Percentiles rank a stretch among this genome's conserved stretches.
phyloP scores from a whole-genome alignment of 768 basidiomycete genomes.

The Phanerochaete carnosa region DNA sequence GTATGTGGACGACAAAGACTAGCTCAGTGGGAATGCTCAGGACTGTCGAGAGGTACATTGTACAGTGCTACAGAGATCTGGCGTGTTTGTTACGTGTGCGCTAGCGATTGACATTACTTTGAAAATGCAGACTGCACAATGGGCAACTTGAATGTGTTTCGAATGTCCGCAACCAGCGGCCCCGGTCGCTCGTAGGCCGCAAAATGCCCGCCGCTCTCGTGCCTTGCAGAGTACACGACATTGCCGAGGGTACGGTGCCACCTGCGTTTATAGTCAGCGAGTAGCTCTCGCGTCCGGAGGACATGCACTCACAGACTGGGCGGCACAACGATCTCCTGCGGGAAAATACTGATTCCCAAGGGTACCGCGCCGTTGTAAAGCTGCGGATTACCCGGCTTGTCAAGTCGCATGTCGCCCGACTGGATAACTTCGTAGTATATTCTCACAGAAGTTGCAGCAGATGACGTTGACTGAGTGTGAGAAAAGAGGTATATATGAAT shows the following conservation, averaged over 20 bases:
- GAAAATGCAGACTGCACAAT: neutral
- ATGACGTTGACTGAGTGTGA: slow-evolving; percentile 14
- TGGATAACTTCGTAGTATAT: slow-evolving; percentile 30
- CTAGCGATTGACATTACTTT: neutral
- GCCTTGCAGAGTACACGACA: slow-evolving; percentile 46
- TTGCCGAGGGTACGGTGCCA: slow-evolving; percentile 38
- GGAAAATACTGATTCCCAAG: slow-evolving; percentile 29
- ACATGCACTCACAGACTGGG: slow-evolving; percentile 19
- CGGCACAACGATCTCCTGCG: slow-evolving; percentile 19
- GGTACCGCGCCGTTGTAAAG: slow-evolving; percentile 17
- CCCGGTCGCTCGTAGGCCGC: slow-evolving; percentile 50
- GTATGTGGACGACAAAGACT: too few relatives aligned
- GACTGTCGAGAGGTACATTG: too few relatives aligned
- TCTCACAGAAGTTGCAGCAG: slow-evolving; percentile 27
- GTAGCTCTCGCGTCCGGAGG: neutral
- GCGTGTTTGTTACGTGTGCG: neutral
- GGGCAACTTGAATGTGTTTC: slow-evolving; percentile 45
- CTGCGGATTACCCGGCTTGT: neutral
- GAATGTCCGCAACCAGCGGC: slow-evolving; percentile 44
- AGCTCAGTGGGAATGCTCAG: too few relatives aligned
- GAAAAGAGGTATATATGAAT: slow-evolving; percentile 37
- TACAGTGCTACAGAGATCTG: neutral
- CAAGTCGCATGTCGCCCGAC: neutral
- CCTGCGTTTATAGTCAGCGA: slow-evolving; percentile 24
- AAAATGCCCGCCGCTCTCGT: slow-evolving; percentile 56